These are phyloP conservation scores for Talaromyces sp. DNA, from an alignment of 2,329 filamentous ascomycete genomes.

Conservation along the genomic window DNA sequence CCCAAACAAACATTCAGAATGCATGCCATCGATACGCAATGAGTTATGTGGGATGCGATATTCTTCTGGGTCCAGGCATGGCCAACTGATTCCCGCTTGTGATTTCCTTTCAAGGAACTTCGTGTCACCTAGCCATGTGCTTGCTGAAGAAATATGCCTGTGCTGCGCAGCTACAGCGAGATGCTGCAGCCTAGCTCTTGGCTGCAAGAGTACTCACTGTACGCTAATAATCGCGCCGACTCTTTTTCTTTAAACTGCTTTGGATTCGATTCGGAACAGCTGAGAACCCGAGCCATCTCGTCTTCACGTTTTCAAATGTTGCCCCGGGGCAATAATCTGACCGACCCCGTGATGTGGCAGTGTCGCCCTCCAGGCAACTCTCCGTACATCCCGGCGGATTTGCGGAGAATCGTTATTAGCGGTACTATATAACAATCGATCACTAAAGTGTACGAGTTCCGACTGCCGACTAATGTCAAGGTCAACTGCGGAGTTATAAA, in stretches of 20 bases:
- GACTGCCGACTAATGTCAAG: neutral
- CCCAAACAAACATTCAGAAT: neutral
- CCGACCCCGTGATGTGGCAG: neutral
- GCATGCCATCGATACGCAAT: neutral
- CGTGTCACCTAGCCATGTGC: too few species aligned
- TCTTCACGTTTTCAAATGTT: neutral
- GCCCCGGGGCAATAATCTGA: too few species aligned
- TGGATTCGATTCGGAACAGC: too few species aligned
- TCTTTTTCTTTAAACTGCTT: too few species aligned
- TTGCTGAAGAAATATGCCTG: too few species aligned
- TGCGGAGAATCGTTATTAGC: too few species aligned
- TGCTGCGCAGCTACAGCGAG: too few species aligned
- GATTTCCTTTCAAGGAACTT: too few species aligned
- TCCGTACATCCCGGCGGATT: neutral
- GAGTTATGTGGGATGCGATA: neutral
- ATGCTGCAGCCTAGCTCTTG: too few species aligned
- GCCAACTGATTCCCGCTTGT: neutral
- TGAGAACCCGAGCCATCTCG: neutral
- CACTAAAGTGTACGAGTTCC: neutral
- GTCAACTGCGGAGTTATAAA: neutral
- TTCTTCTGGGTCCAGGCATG: neutral
- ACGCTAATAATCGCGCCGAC: too few species aligned
- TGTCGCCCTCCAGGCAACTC: neutral
- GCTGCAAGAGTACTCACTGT: too few species aligned
- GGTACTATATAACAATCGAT: neutral